These are phyloP conservation scores for Austroboletus eburneus DNA, from an alignment of 768 basidiomycete species.

Conservation along the genomic window DNA sequence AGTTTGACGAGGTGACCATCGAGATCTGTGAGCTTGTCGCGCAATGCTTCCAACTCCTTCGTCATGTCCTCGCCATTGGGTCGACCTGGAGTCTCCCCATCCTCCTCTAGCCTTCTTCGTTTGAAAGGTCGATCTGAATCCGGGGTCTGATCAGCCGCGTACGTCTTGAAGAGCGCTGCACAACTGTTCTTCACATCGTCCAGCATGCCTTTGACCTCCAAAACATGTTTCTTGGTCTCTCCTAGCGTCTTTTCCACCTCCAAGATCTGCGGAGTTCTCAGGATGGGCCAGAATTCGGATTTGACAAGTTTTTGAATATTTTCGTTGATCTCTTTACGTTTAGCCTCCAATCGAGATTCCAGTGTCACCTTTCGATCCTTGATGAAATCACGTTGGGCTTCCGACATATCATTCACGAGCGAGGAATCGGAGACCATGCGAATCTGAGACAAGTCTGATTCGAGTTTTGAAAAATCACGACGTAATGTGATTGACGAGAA, in stretches of 20 bases:
- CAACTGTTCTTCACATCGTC: constrained; percentile 22
- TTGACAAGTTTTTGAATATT: constrained; percentile 29
- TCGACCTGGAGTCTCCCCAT: neutral
- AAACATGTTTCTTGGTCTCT: constrained; percentile 28
- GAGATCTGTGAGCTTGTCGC: constrained; percentile 27
- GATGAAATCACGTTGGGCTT: constrained; percentile 22
- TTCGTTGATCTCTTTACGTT: constrained; percentile 32
- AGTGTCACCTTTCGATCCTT: constrained; percentile 19
- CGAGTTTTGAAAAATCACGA: constrained; percentile 28
- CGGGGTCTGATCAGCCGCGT: constrained; percentile 4
- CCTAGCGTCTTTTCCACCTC: constrained; percentile 22
- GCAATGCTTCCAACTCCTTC: constrained; percentile 24
- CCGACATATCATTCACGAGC: constrained; percentile 21
- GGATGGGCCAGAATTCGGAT: constrained; percentile 39
- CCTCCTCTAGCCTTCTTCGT: constrained; percentile 23
- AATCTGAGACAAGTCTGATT: constrained; percentile 31
- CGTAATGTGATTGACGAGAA: constrained; percentile 33
- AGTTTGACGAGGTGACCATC: constrained; percentile 30
- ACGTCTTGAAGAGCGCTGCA: constrained; percentile 20
- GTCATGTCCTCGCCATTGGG: constrained; percentile 2
- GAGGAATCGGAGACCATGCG: constrained; percentile 23
- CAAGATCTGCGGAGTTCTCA: constrained; percentile 21
- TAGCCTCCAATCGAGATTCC: constrained; percentile 23
- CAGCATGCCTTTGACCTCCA: constrained; percentile 26
- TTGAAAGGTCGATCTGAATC: constrained; percentile 25